Percentiles rank a stretch among this genome's conserved stretches.
Conservation (phyloP, 2,329 filamentous ascomycete genomes). For the Ophiocordyceps polyrhachis-furcata region DNA sequence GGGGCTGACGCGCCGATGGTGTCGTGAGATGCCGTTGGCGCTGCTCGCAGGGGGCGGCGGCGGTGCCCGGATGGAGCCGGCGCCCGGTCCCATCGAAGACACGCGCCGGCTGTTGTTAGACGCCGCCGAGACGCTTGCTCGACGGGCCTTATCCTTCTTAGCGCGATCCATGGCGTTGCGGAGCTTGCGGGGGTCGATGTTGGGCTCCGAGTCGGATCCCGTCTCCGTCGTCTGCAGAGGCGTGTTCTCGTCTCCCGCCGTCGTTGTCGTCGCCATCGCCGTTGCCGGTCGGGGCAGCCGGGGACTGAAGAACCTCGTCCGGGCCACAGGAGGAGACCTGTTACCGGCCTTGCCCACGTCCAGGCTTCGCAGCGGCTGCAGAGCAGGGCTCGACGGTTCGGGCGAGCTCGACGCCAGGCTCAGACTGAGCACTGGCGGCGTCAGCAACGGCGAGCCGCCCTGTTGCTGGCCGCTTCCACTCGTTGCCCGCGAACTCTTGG, state of each 20-base stretch:
- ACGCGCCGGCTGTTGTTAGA: slow-evolving; percentile 22
- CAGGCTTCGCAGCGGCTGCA: slow-evolving; percentile 30
- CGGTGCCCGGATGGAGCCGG: slow-evolving; percentile 6
- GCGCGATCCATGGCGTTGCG: slow-evolving; percentile 34
- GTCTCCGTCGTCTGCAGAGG: slow-evolving; percentile 19
- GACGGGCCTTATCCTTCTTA: slow-evolving; percentile 26
- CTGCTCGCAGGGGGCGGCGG: slow-evolving; percentile 25
- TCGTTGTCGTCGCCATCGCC: slow-evolving; percentile 3
- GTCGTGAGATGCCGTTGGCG: slow-evolving; percentile 36
- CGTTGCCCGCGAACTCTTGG: slow-evolving; percentile 28
- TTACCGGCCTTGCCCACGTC: slow-evolving; percentile 31
- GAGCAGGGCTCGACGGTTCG: slow-evolving; percentile 6
- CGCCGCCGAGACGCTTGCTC: slow-evolving; percentile 18
- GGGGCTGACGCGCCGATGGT: slow-evolving; percentile 26
- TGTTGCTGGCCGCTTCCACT: slow-evolving; percentile 12
- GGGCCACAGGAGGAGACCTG: slow-evolving; percentile 22
- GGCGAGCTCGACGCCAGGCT: slow-evolving; percentile 30
- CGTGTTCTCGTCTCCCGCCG: slow-evolving; percentile 32
- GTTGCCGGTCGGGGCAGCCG: slow-evolving; percentile 9
- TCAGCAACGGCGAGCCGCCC: slow-evolving; percentile 43
- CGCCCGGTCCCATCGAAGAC: slow-evolving; percentile 21
- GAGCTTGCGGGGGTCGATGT: slow-evolving; percentile 34
- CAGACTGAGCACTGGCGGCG: slow-evolving; percentile 35
- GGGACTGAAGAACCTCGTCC: slow-evolving; percentile 5
- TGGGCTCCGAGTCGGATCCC: slow-evolving; percentile 28